Percentiles rank a stretch among this genome's conserved stretches.
These are phyloP conservation scores for Vaccinium darrowii DNA, from an alignment of 148 eudicot species.

Conservation along the genomic window DNA sequence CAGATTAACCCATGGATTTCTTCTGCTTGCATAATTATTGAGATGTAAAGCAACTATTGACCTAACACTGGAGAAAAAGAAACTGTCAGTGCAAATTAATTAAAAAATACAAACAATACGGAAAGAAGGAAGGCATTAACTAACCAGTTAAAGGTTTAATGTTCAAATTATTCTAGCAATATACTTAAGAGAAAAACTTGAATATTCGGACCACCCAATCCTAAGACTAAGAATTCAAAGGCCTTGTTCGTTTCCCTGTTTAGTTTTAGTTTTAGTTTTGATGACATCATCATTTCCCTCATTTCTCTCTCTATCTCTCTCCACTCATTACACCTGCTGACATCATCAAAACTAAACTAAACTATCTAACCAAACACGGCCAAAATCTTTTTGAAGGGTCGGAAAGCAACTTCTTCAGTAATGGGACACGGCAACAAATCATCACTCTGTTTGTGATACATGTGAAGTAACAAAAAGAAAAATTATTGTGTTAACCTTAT, in stretches of 20 bases:
- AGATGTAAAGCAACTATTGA: constrained; percentile 87
- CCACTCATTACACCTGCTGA: too few relatives aligned
- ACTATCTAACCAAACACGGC: too few relatives aligned
- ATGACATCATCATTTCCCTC: too few relatives aligned
- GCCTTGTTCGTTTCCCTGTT: too few relatives aligned
- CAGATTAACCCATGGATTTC: constrained; percentile 95
- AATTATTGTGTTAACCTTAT: constrained; percentile 49
- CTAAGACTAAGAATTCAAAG: not conserved
- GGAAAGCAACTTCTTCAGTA: not conserved
- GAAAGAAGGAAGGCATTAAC: not conserved
- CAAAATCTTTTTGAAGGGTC: not conserved
- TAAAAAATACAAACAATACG: not conserved
- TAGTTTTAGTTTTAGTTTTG: too few relatives aligned
- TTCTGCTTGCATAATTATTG: constrained; percentile 91
- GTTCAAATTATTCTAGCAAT: not conserved
- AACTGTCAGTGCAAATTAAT: constrained; percentile 7
- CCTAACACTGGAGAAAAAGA: constrained; percentile 62
- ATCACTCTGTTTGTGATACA: not conserved
- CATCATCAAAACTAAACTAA: too few relatives aligned
- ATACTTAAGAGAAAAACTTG: not conserved
- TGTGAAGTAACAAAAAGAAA: not conserved
- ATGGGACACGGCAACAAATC: not conserved
- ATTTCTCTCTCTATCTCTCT: too few relatives aligned
- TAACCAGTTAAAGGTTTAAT: not conserved
- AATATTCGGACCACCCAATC: not conserved